Base-by-base conservation (phyloP, 2,329 filamentous ascomycete genomes). In the Hypoxylon rubiginosum region DNA sequence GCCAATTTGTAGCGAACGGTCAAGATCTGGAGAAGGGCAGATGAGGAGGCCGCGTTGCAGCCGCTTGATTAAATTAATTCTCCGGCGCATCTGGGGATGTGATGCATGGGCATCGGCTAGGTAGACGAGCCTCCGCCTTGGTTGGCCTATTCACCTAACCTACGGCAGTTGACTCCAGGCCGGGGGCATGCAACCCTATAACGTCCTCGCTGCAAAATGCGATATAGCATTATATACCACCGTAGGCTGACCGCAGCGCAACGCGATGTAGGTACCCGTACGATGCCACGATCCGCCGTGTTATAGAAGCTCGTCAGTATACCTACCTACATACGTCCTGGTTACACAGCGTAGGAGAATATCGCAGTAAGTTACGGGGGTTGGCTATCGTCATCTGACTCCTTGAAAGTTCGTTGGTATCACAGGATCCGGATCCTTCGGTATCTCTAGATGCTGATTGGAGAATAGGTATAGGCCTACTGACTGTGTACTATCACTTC, bases 51-150 rank as follows among this genome's bases (percentile, higher is more conserved):
- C 58, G 59, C 56, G 67, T 68, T 48, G 67, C 62, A 70, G 67
- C 64, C 67, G 67, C 64, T 60, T 51, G 53, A 8, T 60, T 45
- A 66, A 57, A 66, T 69, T 59, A 70, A 70, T 70, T 70, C 67
- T 70, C 67, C 67, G 67, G 65, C 50, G 62, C 62, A 66, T 57
- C 62, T 64, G 46, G 58, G 17, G 67, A 70, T 70, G 62, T 51
- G 59, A 43, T 64, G 55, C 64, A 69, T 64, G 39, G 17, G 17
- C 17, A n/a, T 13, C 13, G 2, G 2, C 8, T 45, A 55, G 57
- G 53, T 58, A 45, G 39, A 21, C 53, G 34, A 58, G 28, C 63
- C 48, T 66, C 64, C 51, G 50, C 54, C 64, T 13, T 67, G 60
- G 64, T 67, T 69, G 64, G 67, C 50, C 34, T 24, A 41, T 66